These are phyloP conservation scores for Sorghum bicolor DNA, from an alignment of 176 grass and related monocot species.

Conservation along the genomic window Sorghum_bicolor_NCBIv3 NC_012874.2:11805501-11806000, in stretches of 20 bases:
- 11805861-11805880: not conserved
- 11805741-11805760: too few species aligned
- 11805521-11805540: slow-evolving; percentile 26
- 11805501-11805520: slow-evolving; percentile 21
- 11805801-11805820: not conserved
- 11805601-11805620: not conserved
- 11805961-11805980: too few species aligned
- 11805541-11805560: not conserved
- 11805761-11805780: not conserved
- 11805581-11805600: not conserved
- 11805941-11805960: too few species aligned
- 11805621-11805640: not conserved
- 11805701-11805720: not conserved
- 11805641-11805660: not conserved
- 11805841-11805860: not conserved
- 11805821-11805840: not conserved
- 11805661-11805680: not conserved
- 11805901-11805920: not conserved
- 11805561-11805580: not conserved
- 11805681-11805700: not conserved
- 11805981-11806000: too few species aligned
- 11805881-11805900: not conserved
- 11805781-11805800: not conserved
- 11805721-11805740: not conserved
- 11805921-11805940: too few species aligned